Percentiles rank a stretch among this genome's conserved stretches.
These are phyloP conservation scores for Paecilomyces sp. DNA, from an alignment of 2,329 filamentous ascomycete species.

Conservation along the genomic window DNA sequence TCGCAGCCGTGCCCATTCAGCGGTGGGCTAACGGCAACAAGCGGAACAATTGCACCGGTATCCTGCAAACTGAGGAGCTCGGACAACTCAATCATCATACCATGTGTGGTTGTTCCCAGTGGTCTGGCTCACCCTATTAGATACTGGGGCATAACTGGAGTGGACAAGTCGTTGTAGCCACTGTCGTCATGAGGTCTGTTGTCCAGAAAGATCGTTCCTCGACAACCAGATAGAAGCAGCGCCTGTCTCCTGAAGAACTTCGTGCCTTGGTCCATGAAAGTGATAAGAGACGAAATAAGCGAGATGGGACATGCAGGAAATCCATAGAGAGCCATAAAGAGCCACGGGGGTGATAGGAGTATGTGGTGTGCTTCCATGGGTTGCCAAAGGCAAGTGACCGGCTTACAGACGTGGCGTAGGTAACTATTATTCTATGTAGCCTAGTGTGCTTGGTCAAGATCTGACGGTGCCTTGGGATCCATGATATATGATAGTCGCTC, in stretches of 20 bases:
- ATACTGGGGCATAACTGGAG: not conserved
- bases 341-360: not conserved
- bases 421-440: not conserved
- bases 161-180: not conserved
- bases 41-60: not conserved
- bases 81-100: not conserved
- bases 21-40: not conserved
- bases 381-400: not conserved
- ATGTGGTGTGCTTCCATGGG: not conserved
- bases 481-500: not conserved
- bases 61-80: not conserved
- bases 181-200: not conserved
- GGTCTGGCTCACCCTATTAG: not conserved
- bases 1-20: not conserved
- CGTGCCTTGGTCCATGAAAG: not conserved
- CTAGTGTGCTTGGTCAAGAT: not conserved
- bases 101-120: not conserved
- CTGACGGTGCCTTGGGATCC: not conserved
- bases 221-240: not conserved
- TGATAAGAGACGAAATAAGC: not conserved
- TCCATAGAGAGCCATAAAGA: not conserved
- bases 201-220: not conserved
- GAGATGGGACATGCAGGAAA: not conserved
- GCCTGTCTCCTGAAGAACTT: not conserved
- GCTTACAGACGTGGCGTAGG: not conserved